These are phyloP conservation scores for Cryptococcus sp. DNA, from an alignment of 1,284 basidiomycete species.

Conservation along the genomic window DNA sequence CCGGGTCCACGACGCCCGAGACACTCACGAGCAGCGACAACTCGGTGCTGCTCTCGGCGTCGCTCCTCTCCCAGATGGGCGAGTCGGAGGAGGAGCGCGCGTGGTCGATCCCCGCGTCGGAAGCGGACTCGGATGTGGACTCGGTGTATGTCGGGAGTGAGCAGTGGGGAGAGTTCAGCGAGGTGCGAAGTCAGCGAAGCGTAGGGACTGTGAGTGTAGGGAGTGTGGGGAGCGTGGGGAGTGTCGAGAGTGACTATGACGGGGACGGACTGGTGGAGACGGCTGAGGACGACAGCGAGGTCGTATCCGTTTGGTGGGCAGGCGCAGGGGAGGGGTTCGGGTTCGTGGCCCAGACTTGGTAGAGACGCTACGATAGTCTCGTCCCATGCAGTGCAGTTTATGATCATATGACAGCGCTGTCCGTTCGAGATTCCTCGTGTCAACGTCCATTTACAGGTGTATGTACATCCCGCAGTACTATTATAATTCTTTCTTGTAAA, in stretches of 20 bases:
- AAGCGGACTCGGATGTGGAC: conserved; percentile 32
- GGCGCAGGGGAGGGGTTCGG: conserved; percentile 30
- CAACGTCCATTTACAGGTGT: no score
- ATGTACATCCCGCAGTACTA: no score
- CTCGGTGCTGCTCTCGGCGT: conserved; percentile 6
- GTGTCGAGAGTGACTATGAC: neutral
- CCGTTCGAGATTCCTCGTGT: no score
- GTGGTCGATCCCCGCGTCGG: conserved; percentile 29
- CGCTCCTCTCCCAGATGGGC: conserved; percentile 8
- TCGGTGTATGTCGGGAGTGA: conserved; percentile 16
- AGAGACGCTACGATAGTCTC: neutral
- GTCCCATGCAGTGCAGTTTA: no score
- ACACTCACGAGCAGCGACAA: neutral
- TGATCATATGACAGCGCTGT: no score
- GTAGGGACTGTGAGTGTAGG: neutral
- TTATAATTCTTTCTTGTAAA: no score
- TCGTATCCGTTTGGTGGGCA: conserved; percentile 19
- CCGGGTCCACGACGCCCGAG: neutral
- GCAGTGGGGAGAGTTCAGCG: conserved; percentile 3
- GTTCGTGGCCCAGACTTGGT: conserved; percentile 25
- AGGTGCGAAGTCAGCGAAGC: neutral
- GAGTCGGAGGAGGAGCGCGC: conserved; percentile 1
- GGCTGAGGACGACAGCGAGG: conserved; percentile 3
- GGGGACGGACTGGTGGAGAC: neutral
- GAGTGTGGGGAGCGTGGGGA: no score